Percentiles rank a stretch among this genome's conserved stretches.
phyloP scores from a whole-genome alignment of 2,329 filamentous ascomycete genomes.

The Macrophomina tecta region DNA sequence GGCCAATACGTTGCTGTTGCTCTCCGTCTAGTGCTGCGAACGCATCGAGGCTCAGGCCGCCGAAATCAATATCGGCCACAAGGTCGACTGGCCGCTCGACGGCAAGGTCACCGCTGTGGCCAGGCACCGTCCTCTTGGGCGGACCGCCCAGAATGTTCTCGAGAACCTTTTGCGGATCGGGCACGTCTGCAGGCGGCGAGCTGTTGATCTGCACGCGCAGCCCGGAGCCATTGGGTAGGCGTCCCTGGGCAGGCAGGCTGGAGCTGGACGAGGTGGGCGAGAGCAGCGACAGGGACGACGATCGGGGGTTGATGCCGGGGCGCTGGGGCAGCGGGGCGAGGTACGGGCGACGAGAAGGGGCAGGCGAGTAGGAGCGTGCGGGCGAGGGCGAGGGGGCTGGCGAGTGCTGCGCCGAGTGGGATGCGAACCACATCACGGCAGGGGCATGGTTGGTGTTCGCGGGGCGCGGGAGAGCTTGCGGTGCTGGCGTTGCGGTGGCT shows the following conservation, averaged over 20 bases:
- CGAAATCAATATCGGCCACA: conserved; percentile 77
- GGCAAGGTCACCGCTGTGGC: conserved; percentile 31
- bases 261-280: conserved; percentile 75
- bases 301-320: conserved; percentile 70
- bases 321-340: conserved; percentile 70
- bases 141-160: conserved; percentile 61
- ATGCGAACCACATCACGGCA: conserved; percentile 77
- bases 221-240: conserved; percentile 70
- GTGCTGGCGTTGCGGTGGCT: conserved; percentile 13
- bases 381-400: conserved; percentile 51
- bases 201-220: conserved; percentile 64
- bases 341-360: conserved; percentile 72
- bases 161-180: conserved; percentile 75
- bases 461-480: conserved; percentile 10
- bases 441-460: conserved; percentile 18
- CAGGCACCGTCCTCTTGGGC: conserved; percentile 33
- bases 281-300: conserved; percentile 80
- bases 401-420: conserved; percentile 67
- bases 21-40: conserved; percentile 58
- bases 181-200: conserved; percentile 59
- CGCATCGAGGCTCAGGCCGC: conserved; percentile 74
- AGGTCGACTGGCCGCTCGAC: conserved; percentile 56
- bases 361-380: conserved; percentile 74
- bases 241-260: conserved; percentile 72
- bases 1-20: conserved; percentile 38